Evolutionary conservation across 2,329 filamentous ascomycete species (phyloP), one percentile per base, ranked within the genome.

Genomic region (Cladosporium colombiae): DNA sequence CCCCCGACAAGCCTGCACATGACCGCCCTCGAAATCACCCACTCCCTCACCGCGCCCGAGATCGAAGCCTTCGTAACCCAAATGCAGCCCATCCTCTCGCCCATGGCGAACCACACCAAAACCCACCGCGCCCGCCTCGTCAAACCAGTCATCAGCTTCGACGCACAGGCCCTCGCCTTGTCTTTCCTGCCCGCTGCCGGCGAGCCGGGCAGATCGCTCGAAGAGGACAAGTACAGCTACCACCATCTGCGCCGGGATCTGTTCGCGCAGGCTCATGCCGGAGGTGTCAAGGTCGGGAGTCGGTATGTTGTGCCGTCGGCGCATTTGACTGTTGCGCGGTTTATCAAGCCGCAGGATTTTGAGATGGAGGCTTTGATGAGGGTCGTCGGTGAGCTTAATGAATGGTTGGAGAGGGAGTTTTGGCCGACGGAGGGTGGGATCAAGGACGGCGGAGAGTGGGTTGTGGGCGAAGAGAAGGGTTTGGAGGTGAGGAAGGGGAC

Each of bases 221-320:
- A 83, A 46, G 84, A 86, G 21, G 90, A 95, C 70, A 74, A 71
- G 1, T 97, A 92, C 78, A 93, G 91, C 0, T 97, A 97, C 76
- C 94, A 97, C 75, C 94, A 98, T 77, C 86, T 98, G 10, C 88
- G 94, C 2, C 85, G 89, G 4, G 92, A 97, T 74, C 76, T 96
- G 14, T 95, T 89, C 75, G 81, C 85, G 58, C 80, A 87, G 29
- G 85, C 87, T 3, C 80, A 82, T 55, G 80, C 80, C 3, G 84
- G 87, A 0, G 91, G 91, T 1, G 81, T 94, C n/a, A 79, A 84
- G 18, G 84, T 97, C 37, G 89, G 84, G 25, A 91, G 91, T 62
- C 84, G 94, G 65, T 98, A 97, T 76, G 88, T 93, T 27, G 92
- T 96, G 2, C 93, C 93, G 1, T 94, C 91, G 56, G 92, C 92